Evolutionary conservation across 176 grass and related monocot species (phyloP).

Genomic region (Oryza glaberrima): DNA sequence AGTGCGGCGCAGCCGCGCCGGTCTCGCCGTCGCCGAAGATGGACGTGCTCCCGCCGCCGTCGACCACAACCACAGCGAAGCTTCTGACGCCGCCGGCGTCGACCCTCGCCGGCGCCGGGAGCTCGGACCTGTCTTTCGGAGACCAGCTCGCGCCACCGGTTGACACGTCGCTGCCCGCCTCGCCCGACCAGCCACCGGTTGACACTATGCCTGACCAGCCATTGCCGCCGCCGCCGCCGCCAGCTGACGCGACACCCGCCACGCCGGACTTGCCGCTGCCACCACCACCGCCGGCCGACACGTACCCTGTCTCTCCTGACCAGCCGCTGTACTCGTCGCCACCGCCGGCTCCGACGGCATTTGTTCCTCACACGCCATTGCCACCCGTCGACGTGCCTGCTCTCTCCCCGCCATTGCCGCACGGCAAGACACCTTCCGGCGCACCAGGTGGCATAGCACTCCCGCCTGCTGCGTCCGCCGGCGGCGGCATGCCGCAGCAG

Average conservation of each 20-base stretch:
- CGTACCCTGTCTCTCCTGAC: constrained; percentile 7
- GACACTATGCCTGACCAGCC: constrained; percentile 29
- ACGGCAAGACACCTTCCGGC: neutral
- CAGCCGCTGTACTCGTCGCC: constrained; percentile 42
- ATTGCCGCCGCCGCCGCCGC: constrained; percentile 11
- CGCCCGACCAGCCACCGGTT: constrained; percentile 28
- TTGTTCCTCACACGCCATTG: constrained; percentile 17
- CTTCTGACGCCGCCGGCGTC: constrained; percentile 34
- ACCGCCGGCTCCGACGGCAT: constrained; percentile 15
- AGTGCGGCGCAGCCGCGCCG: constrained; percentile 41
- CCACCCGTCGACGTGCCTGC: constrained; percentile 31
- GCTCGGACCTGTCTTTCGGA: constrained; percentile 29
- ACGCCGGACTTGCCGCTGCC: constrained; percentile 20
- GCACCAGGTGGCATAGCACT: constrained; percentile 9
- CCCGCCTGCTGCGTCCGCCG: constrained; percentile 32
- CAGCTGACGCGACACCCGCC: neutral
- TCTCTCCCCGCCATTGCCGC: neutral
- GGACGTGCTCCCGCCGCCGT: neutral
- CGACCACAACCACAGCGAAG: neutral
- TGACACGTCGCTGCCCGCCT: constrained; percentile 25
- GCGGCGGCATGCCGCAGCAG: constrained; percentile 30
- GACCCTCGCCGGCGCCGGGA: constrained; percentile 34
- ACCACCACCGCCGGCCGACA: constrained; percentile 21
- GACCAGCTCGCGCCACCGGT: constrained; percentile 28
- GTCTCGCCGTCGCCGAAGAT: neutral